A percentile compares a stretch with the other conserved stretches of the same genome.
phyloP scores from a whole-genome alignment of 768 basidiomycete species.

The Pseudohyphozyma bogoriensis region DNA sequence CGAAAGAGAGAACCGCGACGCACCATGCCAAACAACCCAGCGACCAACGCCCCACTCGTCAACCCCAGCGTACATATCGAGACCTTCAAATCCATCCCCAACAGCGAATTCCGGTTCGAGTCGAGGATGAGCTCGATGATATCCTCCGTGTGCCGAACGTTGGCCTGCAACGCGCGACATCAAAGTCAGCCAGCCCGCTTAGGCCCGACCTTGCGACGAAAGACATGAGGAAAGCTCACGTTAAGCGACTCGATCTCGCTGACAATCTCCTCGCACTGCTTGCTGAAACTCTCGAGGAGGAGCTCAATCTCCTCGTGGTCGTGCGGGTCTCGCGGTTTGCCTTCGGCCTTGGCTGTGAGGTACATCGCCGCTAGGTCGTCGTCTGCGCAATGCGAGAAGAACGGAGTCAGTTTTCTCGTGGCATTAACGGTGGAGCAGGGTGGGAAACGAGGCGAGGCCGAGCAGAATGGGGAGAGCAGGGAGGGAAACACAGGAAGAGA shows the following conservation, averaged over 20 bases:
- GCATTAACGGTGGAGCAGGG: too few species aligned
- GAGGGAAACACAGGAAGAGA: too few species aligned
- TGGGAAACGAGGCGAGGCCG: background rate
- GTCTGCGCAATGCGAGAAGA: constrained; percentile 51
- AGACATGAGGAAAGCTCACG: constrained; percentile 7
- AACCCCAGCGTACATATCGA: constrained; percentile 93
- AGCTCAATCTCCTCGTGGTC: constrained; percentile 92
- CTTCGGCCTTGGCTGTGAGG: constrained; percentile 70
- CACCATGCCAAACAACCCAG: constrained; percentile 86
- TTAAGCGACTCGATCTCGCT: constrained; percentile 27
- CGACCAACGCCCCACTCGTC: constrained; percentile 77
- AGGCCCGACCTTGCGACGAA: background rate
- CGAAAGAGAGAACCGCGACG: background rate
- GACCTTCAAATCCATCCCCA: constrained; percentile 83
- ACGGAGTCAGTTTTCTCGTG: background rate
- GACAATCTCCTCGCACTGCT: constrained; percentile 44
- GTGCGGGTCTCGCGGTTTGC: constrained; percentile 47
- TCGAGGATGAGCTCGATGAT: constrained; percentile 94
- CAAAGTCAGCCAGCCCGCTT: background rate
- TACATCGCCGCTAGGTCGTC: constrained; percentile 95
- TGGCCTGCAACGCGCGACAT: constrained; percentile 47
- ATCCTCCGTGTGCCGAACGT: constrained; percentile 95
- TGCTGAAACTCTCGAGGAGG: constrained; percentile 84
- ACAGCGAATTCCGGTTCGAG: constrained; percentile 82
- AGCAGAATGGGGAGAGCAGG: too few species aligned